Conservation (phyloP, 2,329 filamentous ascomycete genomes). For the Colletotrichum sp. region DNA sequence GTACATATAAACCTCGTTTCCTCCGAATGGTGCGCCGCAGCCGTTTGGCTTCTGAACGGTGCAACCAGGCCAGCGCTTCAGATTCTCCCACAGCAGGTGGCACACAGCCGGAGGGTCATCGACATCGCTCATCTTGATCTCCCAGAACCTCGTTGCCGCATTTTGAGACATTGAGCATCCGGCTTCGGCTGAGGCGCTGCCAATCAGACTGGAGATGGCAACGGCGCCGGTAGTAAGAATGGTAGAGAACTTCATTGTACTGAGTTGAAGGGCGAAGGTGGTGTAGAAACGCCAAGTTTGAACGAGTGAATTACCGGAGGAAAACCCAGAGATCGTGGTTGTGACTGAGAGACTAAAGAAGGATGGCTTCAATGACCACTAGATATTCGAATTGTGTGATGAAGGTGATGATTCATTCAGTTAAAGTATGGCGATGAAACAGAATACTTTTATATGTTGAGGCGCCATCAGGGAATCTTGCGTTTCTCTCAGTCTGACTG, state of each 20-base stretch:
- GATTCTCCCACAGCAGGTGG: background rate
- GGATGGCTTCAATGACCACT: background rate
- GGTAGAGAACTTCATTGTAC: background rate
- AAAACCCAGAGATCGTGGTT: background rate
- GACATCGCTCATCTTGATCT: background rate
- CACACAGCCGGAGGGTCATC: background rate
- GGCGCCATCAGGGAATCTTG: fast-evolving
- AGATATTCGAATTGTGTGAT: background rate
- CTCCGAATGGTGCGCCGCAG: background rate
- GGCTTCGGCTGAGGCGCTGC: background rate
- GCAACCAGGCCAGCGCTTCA: background rate
- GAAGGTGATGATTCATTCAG: background rate
- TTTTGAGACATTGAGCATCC: background rate
- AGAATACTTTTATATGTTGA: background rate
- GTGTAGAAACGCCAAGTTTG: background rate
- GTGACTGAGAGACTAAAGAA: background rate
- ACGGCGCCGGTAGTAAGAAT: background rate
- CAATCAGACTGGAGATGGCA: background rate
- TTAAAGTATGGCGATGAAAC: background rate
- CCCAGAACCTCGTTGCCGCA: background rate
- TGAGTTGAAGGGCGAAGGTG: background rate
- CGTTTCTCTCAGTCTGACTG: fast-evolving
- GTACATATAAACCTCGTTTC: background rate
- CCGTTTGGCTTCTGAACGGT: background rate
- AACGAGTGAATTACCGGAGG: background rate